Evolutionary conservation across 75 land plant species (phyloP), one percentile per base, ranked within the genome.

Genomic region (Gnetum montanum): DNA sequence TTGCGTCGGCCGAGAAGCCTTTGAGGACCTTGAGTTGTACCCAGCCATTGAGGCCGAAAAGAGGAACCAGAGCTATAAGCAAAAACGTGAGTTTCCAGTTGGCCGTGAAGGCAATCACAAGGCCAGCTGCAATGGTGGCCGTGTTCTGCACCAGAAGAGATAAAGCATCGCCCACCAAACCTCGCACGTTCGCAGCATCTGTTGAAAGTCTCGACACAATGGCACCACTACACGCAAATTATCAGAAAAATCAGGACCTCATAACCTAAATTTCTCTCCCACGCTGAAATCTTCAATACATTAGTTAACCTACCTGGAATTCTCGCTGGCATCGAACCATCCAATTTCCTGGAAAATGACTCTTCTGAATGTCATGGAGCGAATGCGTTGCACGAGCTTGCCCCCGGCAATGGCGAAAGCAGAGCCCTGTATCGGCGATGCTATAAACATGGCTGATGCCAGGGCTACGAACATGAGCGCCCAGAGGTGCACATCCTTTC

Each of bases 1-100:
- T 93, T 26, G 89, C 85, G 66, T 93, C 85, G n/a, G 65, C 76
- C 61, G 86, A 79, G 66, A 93, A 84, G 11, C 98, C 98, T 41
- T 66, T 67, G 67, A 88, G 55, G 61, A 81, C 67, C 62, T 82
- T 87, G 33, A 84, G 24, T 35, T 87, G 89, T 15, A 69, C 50
- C 18, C 43, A 77, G 37, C 89, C 88, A 69, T 74, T 81, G n/a
- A 79, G 52, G 16, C 76, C 80, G 4, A 93, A 53, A 15, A 93
- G 70, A 46, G 98, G 98, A 25, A 84, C 25, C 40, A 84, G 10
- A 10, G 65, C 85, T 24, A 93, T 61, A 50, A 87, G 58, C 15
- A 93, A 61, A 3, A 93, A 62, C 0, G 93, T 61, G 54, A 93
- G 57, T 51, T 79, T 57, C 98, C 98, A 93, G 46, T 68, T 75